These are phyloP conservation scores for Xylariaceae sp. DNA, from an alignment of 2,329 filamentous ascomycete species.

Conservation along the genomic window DNA sequence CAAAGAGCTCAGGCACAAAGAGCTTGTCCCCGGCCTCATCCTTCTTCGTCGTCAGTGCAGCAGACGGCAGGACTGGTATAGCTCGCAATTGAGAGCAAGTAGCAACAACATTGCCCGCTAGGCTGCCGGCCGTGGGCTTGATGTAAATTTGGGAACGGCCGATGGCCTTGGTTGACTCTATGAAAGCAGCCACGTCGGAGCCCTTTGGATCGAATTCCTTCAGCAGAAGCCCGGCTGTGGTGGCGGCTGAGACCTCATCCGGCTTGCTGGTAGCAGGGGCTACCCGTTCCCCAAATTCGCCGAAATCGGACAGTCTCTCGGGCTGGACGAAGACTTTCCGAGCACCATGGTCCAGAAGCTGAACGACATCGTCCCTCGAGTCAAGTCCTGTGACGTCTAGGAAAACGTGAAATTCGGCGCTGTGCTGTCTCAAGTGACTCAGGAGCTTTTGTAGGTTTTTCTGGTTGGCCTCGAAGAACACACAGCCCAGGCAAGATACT, in stretches of 20 bases:
- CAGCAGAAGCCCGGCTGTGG: slow-evolving; percentile 45
- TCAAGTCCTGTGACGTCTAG: slow-evolving; percentile 68
- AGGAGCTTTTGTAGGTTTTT: slow-evolving; percentile 34
- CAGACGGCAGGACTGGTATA: slow-evolving; percentile 69
- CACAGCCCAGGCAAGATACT: slow-evolving; percentile 50
- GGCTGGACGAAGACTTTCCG: slow-evolving; percentile 75
- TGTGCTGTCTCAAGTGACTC: slow-evolving; percentile 41
- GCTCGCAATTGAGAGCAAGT: slow-evolving; percentile 44
- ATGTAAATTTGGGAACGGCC: slow-evolving; percentile 43
- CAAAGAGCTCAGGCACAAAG: slow-evolving; percentile 62
- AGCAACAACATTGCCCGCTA: slow-evolving; percentile 39
- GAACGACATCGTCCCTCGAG: slow-evolving; percentile 64
- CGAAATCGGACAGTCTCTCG: slow-evolving; percentile 54
- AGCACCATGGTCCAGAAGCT: slow-evolving; percentile 78
- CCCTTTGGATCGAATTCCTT: slow-evolving; percentile 41
- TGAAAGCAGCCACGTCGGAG: slow-evolving; percentile 34
- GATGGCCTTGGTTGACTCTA: slow-evolving; percentile 36
- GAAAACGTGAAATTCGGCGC: slow-evolving; percentile 53
- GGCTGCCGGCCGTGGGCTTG: slow-evolving; percentile 38
- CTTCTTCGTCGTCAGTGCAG: slow-evolving; percentile 60
- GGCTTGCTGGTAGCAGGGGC: slow-evolving; percentile 42
- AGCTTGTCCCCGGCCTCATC: slow-evolving; percentile 49
- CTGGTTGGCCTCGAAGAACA: slow-evolving; percentile 47
- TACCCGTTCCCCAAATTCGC: slow-evolving; percentile 49
- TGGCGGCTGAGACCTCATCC: slow-evolving; percentile 34